These are phyloP conservation scores for Rhizopus microsporus DNA, from an alignment of 371 early-diverging fungal genomes.

Conservation along the genomic window DNA sequence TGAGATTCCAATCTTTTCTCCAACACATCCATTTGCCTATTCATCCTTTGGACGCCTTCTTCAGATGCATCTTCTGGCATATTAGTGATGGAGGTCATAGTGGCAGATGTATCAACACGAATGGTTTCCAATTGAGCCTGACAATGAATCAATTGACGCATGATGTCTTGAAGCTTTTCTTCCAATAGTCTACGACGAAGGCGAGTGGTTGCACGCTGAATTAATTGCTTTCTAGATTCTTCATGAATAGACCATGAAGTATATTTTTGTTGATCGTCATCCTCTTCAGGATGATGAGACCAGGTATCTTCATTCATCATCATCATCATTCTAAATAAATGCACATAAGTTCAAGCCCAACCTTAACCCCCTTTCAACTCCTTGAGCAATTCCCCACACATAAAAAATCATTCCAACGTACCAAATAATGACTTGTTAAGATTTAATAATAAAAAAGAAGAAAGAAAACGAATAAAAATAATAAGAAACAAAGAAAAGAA, in stretches of 20 bases:
- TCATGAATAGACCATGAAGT: constrained; percentile 15
- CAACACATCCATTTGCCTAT: constrained; percentile 34
- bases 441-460: not conserved
- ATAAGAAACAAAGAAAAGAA: constrained; percentile 10
- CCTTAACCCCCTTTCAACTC: not conserved
- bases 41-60: constrained; percentile 19
- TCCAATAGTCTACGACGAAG: constrained; percentile 22
- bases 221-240: constrained; percentile 18
- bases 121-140: constrained; percentile 35
- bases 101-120: constrained; percentile 31
- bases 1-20: constrained; percentile 35
- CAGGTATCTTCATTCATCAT: constrained; percentile 1
- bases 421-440: not conserved
- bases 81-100: constrained; percentile 30
- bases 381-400: not conserved
- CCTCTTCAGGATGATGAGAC: constrained; percentile 1
- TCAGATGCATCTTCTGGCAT: constrained; percentile 15
- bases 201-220: constrained; percentile 26
- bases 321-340: not conserved
- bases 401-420: not conserved
- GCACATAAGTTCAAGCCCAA: not conserved
- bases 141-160: constrained; percentile 22
- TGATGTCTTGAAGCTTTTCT: constrained; percentile 31
- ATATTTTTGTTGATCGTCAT: constrained; percentile 2
- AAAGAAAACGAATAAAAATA: constrained; percentile 7